phyloP scores from a whole-genome alignment of 2,329 filamentous ascomycete species.

The Aspergillus clavatus region DNA sequence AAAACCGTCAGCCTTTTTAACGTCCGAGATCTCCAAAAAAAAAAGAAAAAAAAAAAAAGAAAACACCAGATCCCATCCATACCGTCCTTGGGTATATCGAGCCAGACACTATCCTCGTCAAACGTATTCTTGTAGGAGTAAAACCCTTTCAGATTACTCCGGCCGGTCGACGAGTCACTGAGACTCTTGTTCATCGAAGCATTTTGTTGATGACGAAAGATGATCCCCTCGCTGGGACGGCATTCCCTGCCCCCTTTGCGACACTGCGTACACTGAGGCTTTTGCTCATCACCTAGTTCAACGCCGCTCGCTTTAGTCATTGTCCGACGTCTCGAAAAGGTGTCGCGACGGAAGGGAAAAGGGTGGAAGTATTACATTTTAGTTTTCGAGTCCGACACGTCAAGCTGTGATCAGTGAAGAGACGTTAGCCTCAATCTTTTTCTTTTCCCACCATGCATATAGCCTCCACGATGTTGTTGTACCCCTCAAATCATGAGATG shows the following conservation, averaged over 20 bases:
- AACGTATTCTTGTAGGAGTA: conserved; percentile 65
- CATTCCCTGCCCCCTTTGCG: conserved; percentile 57
- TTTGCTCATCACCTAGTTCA: conserved; percentile 49
- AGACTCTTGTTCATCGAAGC: conserved; percentile 58
- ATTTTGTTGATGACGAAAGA: conserved; percentile 66
- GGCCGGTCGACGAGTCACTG: conserved; percentile 34
- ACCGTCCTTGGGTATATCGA: conserved; percentile 58
- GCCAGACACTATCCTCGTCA: conserved; percentile 56
- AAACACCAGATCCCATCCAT: conserved; percentile 13
- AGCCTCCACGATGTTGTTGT: background rate
- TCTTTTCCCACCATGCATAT: background rate
- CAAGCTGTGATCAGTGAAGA: conserved; percentile 31
- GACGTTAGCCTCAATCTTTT: conserved; percentile 1
- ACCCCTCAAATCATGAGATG: background rate
- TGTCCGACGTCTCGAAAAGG: conserved; percentile 1
- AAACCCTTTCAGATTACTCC: conserved; percentile 53
- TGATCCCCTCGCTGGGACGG: conserved; percentile 57
- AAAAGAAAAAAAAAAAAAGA: background rate
- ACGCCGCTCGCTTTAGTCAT: conserved; percentile 7
- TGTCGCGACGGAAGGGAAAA: background rate
- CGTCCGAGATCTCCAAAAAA: too few relatives aligned
- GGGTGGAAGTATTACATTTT: conserved; percentile 46
- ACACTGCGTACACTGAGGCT: conserved; percentile 58
- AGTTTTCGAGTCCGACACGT: conserved; percentile 59
- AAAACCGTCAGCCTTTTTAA: conserved; percentile 1